Evolutionary conservation across 208 protist genomes (phyloP).

Genomic region (Lotmaria passim): DNA sequence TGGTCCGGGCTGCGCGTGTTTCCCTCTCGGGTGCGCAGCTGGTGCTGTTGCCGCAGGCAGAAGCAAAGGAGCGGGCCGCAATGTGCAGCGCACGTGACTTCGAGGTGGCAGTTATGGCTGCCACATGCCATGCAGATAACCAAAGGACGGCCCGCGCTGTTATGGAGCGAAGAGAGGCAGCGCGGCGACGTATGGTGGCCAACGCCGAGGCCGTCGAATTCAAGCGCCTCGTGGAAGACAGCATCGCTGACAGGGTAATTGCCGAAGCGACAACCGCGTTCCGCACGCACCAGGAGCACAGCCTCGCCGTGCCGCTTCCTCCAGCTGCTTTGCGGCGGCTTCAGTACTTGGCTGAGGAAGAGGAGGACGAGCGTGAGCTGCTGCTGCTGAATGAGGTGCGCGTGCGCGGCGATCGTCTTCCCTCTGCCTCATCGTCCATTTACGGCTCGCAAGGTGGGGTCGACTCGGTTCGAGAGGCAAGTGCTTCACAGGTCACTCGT

Average conservation of each 20-base stretch:
- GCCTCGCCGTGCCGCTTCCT: neutral
- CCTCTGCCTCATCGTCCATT: neutral
- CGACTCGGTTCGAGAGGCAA: neutral
- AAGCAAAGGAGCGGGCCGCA: neutral
- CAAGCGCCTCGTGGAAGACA: neutral
- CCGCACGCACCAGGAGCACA: conserved; percentile 1
- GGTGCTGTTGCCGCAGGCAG: neutral
- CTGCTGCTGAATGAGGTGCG: conserved; percentile 14
- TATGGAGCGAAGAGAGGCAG: conserved; percentile 4
- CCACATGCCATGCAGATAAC: neutral
- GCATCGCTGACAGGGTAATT: neutral
- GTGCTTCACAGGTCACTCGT: neutral
- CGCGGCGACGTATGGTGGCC: neutral
- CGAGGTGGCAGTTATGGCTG: neutral
- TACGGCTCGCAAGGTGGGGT: conserved; percentile 1
- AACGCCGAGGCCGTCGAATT: neutral
- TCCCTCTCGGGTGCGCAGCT: neutral
- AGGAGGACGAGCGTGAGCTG: conserved; percentile 50
- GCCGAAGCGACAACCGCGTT: conserved; percentile 1
- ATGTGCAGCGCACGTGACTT: neutral
- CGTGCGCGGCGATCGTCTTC: neutral
- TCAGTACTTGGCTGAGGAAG: conserved; percentile 12
- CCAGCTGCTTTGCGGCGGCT: neutral
- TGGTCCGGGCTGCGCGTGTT: neutral
- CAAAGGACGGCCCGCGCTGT: neutral